Conservation (phyloP, 768 basidiomycete genomes). For the Leccinum barrowsii region DNA sequence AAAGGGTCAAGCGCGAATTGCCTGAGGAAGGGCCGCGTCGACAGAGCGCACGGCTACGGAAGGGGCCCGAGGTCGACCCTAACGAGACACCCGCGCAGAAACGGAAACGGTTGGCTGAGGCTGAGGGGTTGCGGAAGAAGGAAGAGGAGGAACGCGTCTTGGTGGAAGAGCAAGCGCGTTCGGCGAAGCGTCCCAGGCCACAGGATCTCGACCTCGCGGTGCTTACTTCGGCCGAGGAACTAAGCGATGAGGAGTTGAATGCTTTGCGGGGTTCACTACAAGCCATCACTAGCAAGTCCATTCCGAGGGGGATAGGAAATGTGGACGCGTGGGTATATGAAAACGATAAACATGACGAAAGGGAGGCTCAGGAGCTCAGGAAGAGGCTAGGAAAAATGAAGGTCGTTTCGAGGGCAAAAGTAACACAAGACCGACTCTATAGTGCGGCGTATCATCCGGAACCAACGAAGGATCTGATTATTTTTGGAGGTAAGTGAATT, state of each 20-base stretch:
- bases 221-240: conserved; percentile 49
- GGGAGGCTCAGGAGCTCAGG: conserved; percentile 51
- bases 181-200: conserved; percentile 66
- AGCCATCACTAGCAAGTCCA: conserved; percentile 32
- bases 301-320: conserved; percentile 39
- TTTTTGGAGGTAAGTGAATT: conserved; percentile 64
- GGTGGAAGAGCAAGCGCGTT: conserved; percentile 58
- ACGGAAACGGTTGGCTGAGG: conserved; percentile 61
- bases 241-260: conserved; percentile 41
- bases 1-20: conserved; percentile 50
- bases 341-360: conserved; percentile 43
- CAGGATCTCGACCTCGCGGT: conserved; percentile 58
- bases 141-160: conserved; percentile 61
- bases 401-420: conserved; percentile 76
- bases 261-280: conserved; percentile 46
- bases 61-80: conserved; percentile 42
- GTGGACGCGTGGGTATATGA: conserved; percentile 53
- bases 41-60: conserved; percentile 60
- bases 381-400: conserved; percentile 53
- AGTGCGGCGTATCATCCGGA: conserved; percentile 82
- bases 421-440: conserved; percentile 71
- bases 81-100: conserved; percentile 65
- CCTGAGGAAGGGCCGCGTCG: conserved; percentile 50
- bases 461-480: conserved; percentile 74
- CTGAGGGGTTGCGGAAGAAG: conserved; percentile 53